Base-by-base conservation (phyloP, 495 filamentous ascomycete genomes). In the Penicillium cataractarum region DNA sequence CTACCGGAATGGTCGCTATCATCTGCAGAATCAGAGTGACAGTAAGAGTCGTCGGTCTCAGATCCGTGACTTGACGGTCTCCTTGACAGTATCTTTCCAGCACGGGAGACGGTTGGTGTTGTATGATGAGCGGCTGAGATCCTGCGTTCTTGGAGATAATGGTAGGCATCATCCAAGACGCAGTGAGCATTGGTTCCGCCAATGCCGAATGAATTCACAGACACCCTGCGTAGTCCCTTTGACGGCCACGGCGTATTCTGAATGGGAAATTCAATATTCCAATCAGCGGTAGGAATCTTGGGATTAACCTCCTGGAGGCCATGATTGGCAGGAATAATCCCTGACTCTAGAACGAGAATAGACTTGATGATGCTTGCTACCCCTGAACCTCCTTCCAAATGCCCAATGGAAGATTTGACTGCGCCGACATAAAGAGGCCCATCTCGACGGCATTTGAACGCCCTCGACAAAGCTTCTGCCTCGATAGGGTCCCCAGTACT, bases 161-260 rank as follows among this genome's bases (percentile, higher is more conserved):
- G 57, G 19, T 66, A 69, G 17, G 67, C 67, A n/a, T 69, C 67
- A 35, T 89, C 86, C 5, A 90, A 31, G 22, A 90, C 84, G 19
- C 76, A 84, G 55, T 89, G 87, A 4, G 84, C 80, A 63, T 90
- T 90, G 15, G 82, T 79, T 26, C 88, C 88, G 13, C 88, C 88
- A 62, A 87, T 89, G 0, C 87, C 87, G 55, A 88, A 89, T 0
- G 80, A 85, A 27, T 79, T 79, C n/a, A 79, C 66, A 37, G 83
- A 87, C 0, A 78, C 82, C 37, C 87, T 77, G 17, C 82, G 82
- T 0, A 83, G 76, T 3, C 67, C 66, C 0, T 49, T 2, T 2
- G 64, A 60, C 22, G 67, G 67, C 67, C 67, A 70, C 6, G 61
- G 55, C 3, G 53, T 67, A 19, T 42, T 63, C 19, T 65, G 27